These are phyloP conservation scores for Xylariales sp. DNA, from an alignment of 2,329 filamentous ascomycete species.

Conservation along the genomic window DNA sequence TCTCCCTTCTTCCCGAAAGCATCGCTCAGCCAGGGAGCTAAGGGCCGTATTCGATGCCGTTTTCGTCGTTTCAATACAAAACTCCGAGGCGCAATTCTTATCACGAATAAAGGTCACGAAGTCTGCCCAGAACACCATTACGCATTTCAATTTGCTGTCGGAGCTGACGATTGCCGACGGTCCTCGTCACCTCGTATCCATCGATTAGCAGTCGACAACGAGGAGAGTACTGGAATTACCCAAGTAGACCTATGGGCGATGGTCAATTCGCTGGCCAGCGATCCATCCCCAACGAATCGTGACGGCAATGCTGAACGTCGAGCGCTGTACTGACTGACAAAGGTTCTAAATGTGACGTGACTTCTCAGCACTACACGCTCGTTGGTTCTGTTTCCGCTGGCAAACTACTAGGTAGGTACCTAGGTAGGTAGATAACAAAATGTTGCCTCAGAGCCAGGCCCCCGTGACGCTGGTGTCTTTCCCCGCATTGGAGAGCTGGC, in stretches of 20 bases:
- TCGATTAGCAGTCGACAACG: too few relatives aligned
- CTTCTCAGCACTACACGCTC: neutral
- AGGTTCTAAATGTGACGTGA: slow-evolving; percentile 8
- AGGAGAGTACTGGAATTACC: neutral
- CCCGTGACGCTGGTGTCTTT: slow-evolving; percentile 5
- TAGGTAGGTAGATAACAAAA: too few relatives aligned
- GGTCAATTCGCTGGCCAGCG: neutral
- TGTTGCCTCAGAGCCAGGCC: slow-evolving; percentile 3
- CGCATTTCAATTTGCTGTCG: too few relatives aligned
- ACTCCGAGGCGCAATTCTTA: too few relatives aligned
- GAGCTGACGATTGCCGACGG: too few relatives aligned
- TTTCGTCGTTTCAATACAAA: too few relatives aligned
- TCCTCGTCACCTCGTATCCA: too few relatives aligned
- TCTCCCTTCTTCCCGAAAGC: slow-evolving; percentile 6
- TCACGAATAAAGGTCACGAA: too few relatives aligned
- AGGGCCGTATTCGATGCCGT: slow-evolving; percentile 2
- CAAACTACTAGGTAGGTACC: too few relatives aligned
- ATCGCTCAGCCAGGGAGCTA: slow-evolving; percentile 1
- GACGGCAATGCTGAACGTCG: neutral
- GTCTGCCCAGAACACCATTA: too few relatives aligned
- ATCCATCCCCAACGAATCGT: neutral
- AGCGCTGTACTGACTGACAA: neutral
- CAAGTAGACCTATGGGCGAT: neutral
- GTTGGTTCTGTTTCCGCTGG: slow-evolving; percentile 6
- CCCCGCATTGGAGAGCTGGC: slow-evolving; percentile 3